These are phyloP conservation scores for Penicillium sp. DNA, from an alignment of 2,329 filamentous ascomycete species.

Conservation along the genomic window DNA sequence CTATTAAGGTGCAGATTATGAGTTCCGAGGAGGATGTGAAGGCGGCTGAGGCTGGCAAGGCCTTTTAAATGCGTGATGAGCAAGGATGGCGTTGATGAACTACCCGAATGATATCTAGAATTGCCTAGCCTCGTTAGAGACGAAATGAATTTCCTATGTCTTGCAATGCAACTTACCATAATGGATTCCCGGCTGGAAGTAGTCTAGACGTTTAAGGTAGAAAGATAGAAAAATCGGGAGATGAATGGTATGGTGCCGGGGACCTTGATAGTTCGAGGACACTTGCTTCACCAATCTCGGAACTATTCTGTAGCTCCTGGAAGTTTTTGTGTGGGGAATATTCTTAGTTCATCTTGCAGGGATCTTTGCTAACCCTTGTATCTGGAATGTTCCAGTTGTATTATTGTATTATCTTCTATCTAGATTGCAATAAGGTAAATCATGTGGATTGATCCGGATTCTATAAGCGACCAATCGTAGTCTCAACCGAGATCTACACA, in stretches of 20 bases:
- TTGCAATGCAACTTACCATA: not conserved
- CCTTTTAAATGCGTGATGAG: slow-evolving; percentile 18
- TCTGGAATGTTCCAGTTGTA: not conserved
- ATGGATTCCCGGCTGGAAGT: no score
- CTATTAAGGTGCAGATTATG: slow-evolving; percentile 96
- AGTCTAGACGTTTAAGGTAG: no score
- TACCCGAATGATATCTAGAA: slow-evolving; percentile 24
- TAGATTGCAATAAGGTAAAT: not conserved
- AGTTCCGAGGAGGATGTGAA: slow-evolving; percentile 42
- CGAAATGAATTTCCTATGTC: slow-evolving; percentile 3
- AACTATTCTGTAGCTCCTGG: no score
- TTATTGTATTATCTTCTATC: not conserved
- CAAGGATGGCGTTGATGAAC: slow-evolving; percentile 6
- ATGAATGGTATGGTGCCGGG: no score
- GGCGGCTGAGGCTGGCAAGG: slow-evolving; percentile 33
- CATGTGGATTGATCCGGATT: not conserved
- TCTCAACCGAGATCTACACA: not conserved
- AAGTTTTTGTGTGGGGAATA: no score
- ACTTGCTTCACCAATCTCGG: no score
- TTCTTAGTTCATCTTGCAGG: not conserved
- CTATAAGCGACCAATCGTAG: not conserved
- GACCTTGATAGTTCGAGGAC: no score
- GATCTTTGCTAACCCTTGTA: not conserved
- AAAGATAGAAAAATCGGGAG: no score
- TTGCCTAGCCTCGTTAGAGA: not conserved